Base-by-base conservation (phyloP, 1,284 basidiomycete species). In the Leccinum solheimii region DNA sequence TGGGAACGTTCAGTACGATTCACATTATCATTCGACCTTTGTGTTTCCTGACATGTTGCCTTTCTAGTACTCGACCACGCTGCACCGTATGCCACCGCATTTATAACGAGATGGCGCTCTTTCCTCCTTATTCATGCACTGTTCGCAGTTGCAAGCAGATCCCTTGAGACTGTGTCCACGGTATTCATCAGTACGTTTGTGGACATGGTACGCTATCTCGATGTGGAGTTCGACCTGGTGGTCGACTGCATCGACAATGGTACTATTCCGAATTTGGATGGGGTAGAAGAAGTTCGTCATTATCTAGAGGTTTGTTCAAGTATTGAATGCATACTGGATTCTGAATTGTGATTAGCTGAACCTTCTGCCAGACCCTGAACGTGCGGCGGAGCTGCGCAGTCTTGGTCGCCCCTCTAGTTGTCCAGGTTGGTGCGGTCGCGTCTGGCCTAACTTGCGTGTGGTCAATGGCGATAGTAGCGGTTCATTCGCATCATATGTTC, bases 81-180 rank as follows among this genome's bases (percentile, higher is more conserved):
- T 19, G 61, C 66, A 11, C 68, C 69, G 0, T 61, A 58, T 43
- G 69, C 68, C 0, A 45, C 56, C 1, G 53, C 36, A 11, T 65
- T 73, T 36, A 63, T 70, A 57, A 36, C 21, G 52, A 60, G 63
- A 7, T 69, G 61, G 57, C 55, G 58, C 4, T 59, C 71, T 66
- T 55, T 2, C 32, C 16, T 43, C 5, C 40, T 43, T 5, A 43
- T 43, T 3, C 40, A 43, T n/a, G 40, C n/a, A n/a, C n/a, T 71
- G 8, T 71, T 70, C 45, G 58, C 62, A 14, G 16, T 73, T 13
- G 40, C 40, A 43, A 43, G 9, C 9, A 43, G 40, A 43, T 43
- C 40, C 5, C 16, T 43, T 9, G 40, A 26, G 49, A 3, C 55
- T 1, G 59, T 68, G 5, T 4, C 2, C 6, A 45, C 57, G 38